Conservation (phyloP, 2,329 filamentous ascomycete genomes). For the Xylariaceae sp. region DNA sequence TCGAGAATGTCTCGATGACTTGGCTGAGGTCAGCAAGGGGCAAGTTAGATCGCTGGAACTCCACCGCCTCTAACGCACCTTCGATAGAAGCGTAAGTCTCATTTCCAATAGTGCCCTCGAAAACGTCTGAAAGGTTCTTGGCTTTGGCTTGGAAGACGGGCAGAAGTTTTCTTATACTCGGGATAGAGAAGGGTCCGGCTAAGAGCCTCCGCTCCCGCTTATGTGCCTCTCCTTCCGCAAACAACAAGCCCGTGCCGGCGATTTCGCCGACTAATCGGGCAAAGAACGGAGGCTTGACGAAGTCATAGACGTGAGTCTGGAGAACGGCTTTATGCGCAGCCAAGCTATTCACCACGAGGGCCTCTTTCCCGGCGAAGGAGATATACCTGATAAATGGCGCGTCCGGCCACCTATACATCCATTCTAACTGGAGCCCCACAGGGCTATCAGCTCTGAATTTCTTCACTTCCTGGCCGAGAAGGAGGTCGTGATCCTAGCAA, state of each 20-base stretch:
- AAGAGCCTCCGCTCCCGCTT: constrained; percentile 40
- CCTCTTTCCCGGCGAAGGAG: constrained; percentile 40
- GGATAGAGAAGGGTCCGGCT: constrained; percentile 39
- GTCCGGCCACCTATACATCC: constrained; percentile 39
- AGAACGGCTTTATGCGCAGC: constrained; percentile 42
- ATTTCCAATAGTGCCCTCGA: constrained; percentile 34
- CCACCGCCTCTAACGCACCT: constrained; percentile 16
- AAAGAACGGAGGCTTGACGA: constrained; percentile 42
- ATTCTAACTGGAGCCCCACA: constrained; percentile 33
- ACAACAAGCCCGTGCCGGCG: constrained; percentile 40
- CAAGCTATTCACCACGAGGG: constrained; percentile 42
- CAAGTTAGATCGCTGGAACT: not conserved
- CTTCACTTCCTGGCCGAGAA: constrained; percentile 46
- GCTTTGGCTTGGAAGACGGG: constrained; percentile 43
- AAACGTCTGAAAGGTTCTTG: constrained; percentile 28
- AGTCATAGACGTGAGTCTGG: constrained; percentile 44
- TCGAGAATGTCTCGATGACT: constrained; percentile 36
- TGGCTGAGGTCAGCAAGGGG: not conserved
- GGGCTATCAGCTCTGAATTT: constrained; percentile 36
- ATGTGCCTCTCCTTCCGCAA: constrained; percentile 42
- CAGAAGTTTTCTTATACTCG: constrained; percentile 42
- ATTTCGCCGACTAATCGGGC: constrained; percentile 40
- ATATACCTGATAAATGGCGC: constrained; percentile 44
- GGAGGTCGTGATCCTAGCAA: constrained; percentile 40
- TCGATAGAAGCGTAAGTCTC: constrained; percentile 31